A percentile compares a stretch with the other conserved stretches of the same genome.
These are phyloP conservation scores for Aspergillus leporis DNA, from an alignment of 495 filamentous ascomycete species.

Conservation along the genomic window DNA sequence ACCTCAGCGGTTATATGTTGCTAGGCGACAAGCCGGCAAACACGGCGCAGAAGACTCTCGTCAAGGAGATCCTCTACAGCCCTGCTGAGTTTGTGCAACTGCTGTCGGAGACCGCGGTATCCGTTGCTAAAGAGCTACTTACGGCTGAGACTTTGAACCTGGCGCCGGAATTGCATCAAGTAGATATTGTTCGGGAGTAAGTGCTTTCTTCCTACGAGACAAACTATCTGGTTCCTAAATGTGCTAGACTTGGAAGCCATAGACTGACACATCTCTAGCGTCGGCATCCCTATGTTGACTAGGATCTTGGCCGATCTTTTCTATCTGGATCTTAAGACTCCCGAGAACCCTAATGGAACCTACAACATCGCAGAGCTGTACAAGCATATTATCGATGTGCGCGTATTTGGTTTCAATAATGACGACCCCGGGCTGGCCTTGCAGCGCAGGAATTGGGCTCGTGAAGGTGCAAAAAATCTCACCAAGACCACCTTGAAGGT, in stretches of 20 bases:
- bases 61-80: conserved; percentile 14
- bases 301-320: conserved; percentile 23
- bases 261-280: not conserved
- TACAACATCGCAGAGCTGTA: conserved; percentile 11
- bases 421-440: not conserved
- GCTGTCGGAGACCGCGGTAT: not conserved
- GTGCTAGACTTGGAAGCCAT: not conserved
- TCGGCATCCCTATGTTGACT: conserved; percentile 23
- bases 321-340: conserved; percentile 18
- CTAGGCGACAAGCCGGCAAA: conserved; percentile 13
- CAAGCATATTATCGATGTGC: conserved; percentile 9
- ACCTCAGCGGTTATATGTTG: conserved; percentile 15
- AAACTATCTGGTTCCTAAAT: not conserved
- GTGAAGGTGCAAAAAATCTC: not conserved
- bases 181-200: not conserved
- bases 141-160: not conserved
- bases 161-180: not conserved
- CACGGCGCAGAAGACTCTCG: conserved; percentile 12
- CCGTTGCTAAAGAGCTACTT: not conserved
- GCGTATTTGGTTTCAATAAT: not conserved
- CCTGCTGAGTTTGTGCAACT: conserved; percentile 8
- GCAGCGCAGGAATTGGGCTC: not conserved
- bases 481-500: conserved; percentile 11
- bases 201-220: not conserved
- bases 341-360: conserved; percentile 12